phyloP scores from a whole-genome alignment of 2,329 filamentous ascomycete species.

The Aspergillus quadricinctus region DNA sequence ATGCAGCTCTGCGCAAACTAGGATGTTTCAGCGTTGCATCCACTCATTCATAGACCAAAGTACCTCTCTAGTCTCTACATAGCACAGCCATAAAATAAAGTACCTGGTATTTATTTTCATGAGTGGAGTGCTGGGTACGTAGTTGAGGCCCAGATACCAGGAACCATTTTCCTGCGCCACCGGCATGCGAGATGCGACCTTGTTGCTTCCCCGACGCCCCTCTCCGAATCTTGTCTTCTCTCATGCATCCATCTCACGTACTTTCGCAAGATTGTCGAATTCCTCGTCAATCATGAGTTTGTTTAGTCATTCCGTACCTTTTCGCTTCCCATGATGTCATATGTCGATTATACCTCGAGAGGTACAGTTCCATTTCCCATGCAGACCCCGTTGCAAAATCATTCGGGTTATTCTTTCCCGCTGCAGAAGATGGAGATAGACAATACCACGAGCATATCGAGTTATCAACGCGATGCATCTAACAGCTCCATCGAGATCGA shows the following conservation, averaged over 20 bases:
- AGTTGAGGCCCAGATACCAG: neutral
- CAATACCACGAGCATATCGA: neutral
- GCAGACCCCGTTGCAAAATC: neutral
- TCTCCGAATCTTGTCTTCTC: neutral
- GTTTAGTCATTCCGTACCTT: neutral
- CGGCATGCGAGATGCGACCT: neutral
- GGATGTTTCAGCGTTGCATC: neutral
- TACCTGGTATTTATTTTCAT: neutral
- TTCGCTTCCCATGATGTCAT: neutral
- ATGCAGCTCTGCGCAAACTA: neutral
- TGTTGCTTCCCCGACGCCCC: neutral
- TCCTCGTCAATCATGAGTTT: neutral
- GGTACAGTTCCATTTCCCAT: neutral
- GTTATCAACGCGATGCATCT: neutral
- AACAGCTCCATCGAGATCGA: neutral
- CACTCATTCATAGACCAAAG: neutral
- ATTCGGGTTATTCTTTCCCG: neutral
- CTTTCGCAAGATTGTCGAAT: neutral
- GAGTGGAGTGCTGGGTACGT: neutral
- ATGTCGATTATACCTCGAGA: neutral
- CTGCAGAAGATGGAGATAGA: neutral
- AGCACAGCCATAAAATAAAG: neutral
- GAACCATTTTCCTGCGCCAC: neutral
- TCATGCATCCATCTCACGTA: neutral
- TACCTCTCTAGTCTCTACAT: neutral